phyloP scores from a whole-genome alignment of 495 filamentous ascomycete species.

The Trichocladium uniseriatum region DNA sequence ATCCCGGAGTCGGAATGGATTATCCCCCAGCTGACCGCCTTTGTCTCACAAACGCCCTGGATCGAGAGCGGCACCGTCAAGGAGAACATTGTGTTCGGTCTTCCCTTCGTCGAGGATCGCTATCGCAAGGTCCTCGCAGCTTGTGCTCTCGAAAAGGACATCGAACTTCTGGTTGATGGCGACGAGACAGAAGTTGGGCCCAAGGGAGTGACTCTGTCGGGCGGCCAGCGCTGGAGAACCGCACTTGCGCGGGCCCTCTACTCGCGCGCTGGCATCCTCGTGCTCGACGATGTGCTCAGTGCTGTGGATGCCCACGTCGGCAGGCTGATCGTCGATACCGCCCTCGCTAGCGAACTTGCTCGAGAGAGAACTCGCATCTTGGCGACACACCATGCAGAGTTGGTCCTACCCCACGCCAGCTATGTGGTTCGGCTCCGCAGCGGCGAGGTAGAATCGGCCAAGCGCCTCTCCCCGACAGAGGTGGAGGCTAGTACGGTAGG shows the following conservation, averaged over 20 bases:
- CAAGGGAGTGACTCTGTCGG: constrained; percentile 59
- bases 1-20: constrained; percentile 48
- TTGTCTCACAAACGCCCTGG: constrained; percentile 53
- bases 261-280: constrained; percentile 51
- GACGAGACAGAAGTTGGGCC: constrained; percentile 64
- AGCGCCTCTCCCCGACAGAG: constrained; percentile 33
- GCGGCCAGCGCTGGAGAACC: constrained; percentile 61
- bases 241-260: constrained; percentile 64
- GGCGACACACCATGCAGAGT: constrained; percentile 44
- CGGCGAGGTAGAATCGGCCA: constrained; percentile 46
- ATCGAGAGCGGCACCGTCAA: constrained; percentile 45
- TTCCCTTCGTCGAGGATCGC: constrained; percentile 35
- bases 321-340: constrained; percentile 39
- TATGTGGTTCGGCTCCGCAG: constrained; percentile 54
- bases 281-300: constrained; percentile 63
- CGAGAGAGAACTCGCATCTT: constrained; percentile 42
- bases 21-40: constrained; percentile 49
- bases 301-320: constrained; percentile 50
- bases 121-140: constrained; percentile 51
- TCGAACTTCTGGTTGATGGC: constrained; percentile 53
- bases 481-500: constrained; percentile 23
- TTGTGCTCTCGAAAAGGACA: constrained; percentile 55
- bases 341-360: constrained; percentile 39
- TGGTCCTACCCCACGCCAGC: constrained; percentile 49
- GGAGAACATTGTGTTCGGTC: constrained; percentile 51